Evolutionary conservation across 371 early-diverging fungal genomes (phyloP).

Genomic region (Rhizopus arrhizus): DNA sequence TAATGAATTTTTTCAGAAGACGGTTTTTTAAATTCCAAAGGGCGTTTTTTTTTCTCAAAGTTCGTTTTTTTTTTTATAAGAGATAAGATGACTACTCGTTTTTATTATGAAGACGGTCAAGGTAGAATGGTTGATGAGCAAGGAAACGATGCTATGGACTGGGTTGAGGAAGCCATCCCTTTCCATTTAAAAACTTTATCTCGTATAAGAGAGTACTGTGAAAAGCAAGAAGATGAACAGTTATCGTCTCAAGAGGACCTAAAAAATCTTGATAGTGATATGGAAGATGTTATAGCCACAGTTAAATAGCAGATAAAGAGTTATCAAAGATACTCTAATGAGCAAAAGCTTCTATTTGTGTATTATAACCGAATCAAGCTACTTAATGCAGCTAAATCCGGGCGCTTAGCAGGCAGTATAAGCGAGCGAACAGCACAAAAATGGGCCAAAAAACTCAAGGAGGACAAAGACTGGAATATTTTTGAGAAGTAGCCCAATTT

Average conservation of each 20-base stretch:
- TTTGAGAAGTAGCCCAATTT: slow-evolving; percentile 20
- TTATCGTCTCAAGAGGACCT: slow-evolving; percentile 10
- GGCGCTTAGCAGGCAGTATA: slow-evolving; percentile 12
- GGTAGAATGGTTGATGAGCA: slow-evolving; percentile 23
- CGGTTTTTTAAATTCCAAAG: not conserved
- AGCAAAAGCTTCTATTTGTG: slow-evolving; percentile 20
- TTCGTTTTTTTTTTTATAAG: not conserved
- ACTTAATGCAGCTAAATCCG: slow-evolving; percentile 19
- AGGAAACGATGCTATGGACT: slow-evolving; percentile 20
- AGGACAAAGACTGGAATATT: slow-evolving; percentile 25
- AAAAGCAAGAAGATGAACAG: slow-evolving; percentile 15
- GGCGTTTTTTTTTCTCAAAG: not conserved
- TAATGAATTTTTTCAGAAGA: not conserved
- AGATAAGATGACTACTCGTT: slow-evolving; percentile 18
- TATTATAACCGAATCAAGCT: slow-evolving; percentile 19
- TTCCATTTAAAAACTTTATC: slow-evolving; percentile 17
- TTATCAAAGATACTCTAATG: slow-evolving; percentile 19
- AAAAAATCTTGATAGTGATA: slow-evolving; percentile 16
- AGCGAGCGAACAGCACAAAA: slow-evolving; percentile 21
- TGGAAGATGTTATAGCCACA: slow-evolving; percentile 14
- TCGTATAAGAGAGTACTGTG: slow-evolving; percentile 13
- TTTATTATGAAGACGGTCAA: slow-evolving; percentile 27
- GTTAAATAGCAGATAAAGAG: slow-evolving; percentile 16
- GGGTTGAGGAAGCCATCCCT: slow-evolving; percentile 11
- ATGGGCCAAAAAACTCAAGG: slow-evolving; percentile 22